Evolutionary conservation across 345 rosid genomes (phyloP), one percentile per base, ranked within the genome.

Genomic region (Isatis tinctoria): DNA sequence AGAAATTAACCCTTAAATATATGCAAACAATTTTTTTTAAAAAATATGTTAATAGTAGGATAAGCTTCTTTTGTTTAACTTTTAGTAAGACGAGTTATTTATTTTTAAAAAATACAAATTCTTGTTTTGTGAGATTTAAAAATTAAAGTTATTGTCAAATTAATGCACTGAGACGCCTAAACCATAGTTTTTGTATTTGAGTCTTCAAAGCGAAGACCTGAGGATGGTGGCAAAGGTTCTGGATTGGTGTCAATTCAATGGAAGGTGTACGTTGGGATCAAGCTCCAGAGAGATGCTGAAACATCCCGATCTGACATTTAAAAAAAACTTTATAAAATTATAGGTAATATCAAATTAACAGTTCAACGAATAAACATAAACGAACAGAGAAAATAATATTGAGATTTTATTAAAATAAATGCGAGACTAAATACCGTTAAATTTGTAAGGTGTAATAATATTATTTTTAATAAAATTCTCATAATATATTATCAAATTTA

Each of bases 191-290:
- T 30, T 6, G 7, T 30, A 28, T 72, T 83, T 1, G 97, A 94
- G 75, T 75, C 87, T 39, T 81, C 86, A 52, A 93, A 86, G 82
- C 69, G 74, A 49, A 71, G 77, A 24, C 62, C 87, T 51, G 94
- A 88, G 69, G 98, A 92, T 78, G 74, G n/a, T n/a, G n/a, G 79
- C 73, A 91, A 90, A 73, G 84, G 86, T 64, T 88, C 87, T 70
- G 78, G 83, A 77, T 80, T 74, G 83, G 78, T 66, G 75, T 82
- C 64, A 89, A 72, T 76, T 79, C 96, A 48, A 72, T 72, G 47
- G 87, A 87, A 79, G 86, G 79, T 80, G 62, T 81, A 87, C 88
- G 63, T 62, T 86, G 61, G 93, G 89, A 72, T 81, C 87, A 41
- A 82, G 86, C 67, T 83, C 96, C 97, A 85, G 74, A 82, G 76